Base-by-base conservation (phyloP, 345 rosid genomes). In the Gossypium anomalum region DNA sequence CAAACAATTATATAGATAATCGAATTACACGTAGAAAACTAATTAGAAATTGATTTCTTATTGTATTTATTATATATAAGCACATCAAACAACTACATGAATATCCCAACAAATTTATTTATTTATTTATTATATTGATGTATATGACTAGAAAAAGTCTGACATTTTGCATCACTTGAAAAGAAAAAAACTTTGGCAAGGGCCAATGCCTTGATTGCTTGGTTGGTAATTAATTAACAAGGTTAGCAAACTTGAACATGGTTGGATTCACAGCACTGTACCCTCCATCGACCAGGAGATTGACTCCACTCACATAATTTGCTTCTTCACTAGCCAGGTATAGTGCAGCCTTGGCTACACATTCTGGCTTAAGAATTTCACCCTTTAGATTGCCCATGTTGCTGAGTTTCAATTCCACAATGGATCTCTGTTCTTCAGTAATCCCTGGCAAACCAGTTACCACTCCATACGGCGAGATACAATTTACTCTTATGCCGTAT, bases 261-360 rank as follows among this genome's bases (percentile, higher is more conserved):
- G 79, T 64, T 12, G 87, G 82, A 72, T 84, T 84, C 45, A 78
- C 79, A 25, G 65, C 59, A 27, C 82, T 76, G 67, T 25, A 76
- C n/a, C 84, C 86, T 9, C 90, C 86, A 73, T 87, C 88, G 43
- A 85, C 82, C 75, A 81, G 56, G 6, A 87, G 80, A 74, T 85
- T 82, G 13, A 75, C 45, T 8, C 87, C 87, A 58, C 82, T 82
- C 53, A 82, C 82, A 52, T 83, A 85, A 25, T 60, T 69, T 1
- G 86, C 86, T 34, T 85, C 88, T 45, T 87, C 87, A 19, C 87
- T 83, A 4, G 83, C 83, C 83, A 82, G 22, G 75, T 70, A 80
- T 9, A 85, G 63, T 0, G 85, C 87, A 20, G 87, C 81, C 43
- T 56, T 52, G 0, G 86, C 88, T 9, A 87, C 62, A 15, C 72